Conservation (phyloP, 495 filamentous ascomycete species). For the Letharia columbiana region DNA sequence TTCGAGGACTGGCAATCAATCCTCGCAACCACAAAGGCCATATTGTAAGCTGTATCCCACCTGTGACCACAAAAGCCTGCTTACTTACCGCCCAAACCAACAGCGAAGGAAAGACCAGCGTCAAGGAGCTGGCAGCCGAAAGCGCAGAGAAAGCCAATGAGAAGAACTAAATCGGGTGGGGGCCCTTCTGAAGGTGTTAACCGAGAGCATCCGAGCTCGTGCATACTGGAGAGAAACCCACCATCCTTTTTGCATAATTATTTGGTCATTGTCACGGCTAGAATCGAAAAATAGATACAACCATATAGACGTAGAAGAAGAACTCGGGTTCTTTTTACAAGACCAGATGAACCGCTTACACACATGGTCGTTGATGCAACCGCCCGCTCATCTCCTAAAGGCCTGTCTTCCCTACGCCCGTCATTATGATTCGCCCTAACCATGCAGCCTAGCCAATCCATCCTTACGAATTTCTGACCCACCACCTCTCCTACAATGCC, state of each 20-base stretch:
- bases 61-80: background rate
- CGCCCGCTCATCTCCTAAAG: too few species aligned
- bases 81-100: background rate
- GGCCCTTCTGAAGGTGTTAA: background rate
- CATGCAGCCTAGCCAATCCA: too few species aligned
- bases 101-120: slow-evolving; percentile 24
- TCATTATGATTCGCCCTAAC: too few species aligned
- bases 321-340: background rate
- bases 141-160: slow-evolving; percentile 20
- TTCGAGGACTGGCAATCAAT: slow-evolving; percentile 76
- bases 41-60: slow-evolving; percentile 31
- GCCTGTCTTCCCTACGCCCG: too few species aligned
- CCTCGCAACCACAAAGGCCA: slow-evolving; percentile 61
- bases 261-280: background rate
- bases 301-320: slow-evolving; percentile 7
- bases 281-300: background rate
- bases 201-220: background rate
- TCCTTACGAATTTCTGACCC: too few species aligned
- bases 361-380: too few species aligned
- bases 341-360: background rate
- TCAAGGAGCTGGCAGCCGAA: slow-evolving; percentile 21
- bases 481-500: too few species aligned
- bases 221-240: background rate
- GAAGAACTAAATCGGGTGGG: background rate
- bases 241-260: background rate